Evolutionary conservation across 2,329 filamentous ascomycete species (phyloP), one percentile per base, ranked within the genome.

Genomic region (Fusarium armeniacum): DNA sequence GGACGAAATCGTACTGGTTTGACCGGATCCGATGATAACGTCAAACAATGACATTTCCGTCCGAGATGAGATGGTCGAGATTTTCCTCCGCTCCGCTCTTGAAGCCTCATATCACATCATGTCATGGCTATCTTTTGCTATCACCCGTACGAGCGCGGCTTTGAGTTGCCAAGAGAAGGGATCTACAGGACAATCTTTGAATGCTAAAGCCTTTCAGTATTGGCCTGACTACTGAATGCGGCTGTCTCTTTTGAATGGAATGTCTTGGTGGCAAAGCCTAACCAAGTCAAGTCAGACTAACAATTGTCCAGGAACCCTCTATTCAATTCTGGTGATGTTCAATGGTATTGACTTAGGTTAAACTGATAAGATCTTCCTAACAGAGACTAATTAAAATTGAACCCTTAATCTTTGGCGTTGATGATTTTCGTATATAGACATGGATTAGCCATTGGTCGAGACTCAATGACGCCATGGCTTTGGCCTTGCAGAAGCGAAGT

Each of bases 401-500:
- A 62, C 46, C 46, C 40, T 58, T 62, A 55, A 36, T 38, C 43
- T 58, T 67, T 40, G 40, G 60, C 51, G 15, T 68, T 68, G 30
- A 59, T 45, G 53, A 67, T 65, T 68, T 61, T 55, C 33, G 43
- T 54, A 51, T 54, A 55, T 33, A 33, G 36, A 62, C 59, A 67
- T 54, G 67, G 67, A 71, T 71, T 61, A 55, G 56, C 32, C 53
- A 71, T 71, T 61, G 58, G 58, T 40, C 53, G 32, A 58, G 33
- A 40, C 22, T 56, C 35, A 45, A 68, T 58, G 51, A 61, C 47
- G 54, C 43, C 67, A 71, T 70, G 58, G 63, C 33, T 62, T 24
- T 28, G 45, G 38, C 49, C 58, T 57, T 61, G 55, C 67, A 70
- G 67, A 58, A 70, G 63, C 67, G 55, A 62, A 54, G 35, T 32